Percentiles rank a stretch among this genome's conserved stretches.
These are phyloP conservation scores for Botrytis squamosa DNA, from an alignment of 2,329 filamentous ascomycete species.

Conservation along the genomic window DNA sequence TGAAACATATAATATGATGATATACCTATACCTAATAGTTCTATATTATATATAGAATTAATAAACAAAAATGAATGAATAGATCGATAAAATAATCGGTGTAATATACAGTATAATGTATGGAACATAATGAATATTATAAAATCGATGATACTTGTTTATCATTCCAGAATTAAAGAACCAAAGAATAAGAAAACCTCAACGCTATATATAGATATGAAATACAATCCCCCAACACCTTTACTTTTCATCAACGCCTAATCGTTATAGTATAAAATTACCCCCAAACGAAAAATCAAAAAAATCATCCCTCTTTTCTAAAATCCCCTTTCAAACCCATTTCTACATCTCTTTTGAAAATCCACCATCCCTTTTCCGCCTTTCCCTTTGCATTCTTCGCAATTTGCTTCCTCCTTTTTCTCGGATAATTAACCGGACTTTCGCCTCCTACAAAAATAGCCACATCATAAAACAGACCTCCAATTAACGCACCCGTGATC, in stretches of 20 bases:
- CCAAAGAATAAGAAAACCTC: not conserved
- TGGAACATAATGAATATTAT: not conserved
- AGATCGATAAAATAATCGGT: no score
- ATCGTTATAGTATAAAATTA: no score
- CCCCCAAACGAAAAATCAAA: not conserved
- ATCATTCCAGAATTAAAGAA: not conserved
- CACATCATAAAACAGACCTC: constrained; percentile 51
- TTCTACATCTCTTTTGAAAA: constrained; percentile 10
- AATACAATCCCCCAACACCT: not conserved
- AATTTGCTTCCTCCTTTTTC: constrained; percentile 35
- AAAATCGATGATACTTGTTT: not conserved
- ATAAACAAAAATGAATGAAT: not conserved
- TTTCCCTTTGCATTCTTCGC: constrained; percentile 46
- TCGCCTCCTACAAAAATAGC: constrained; percentile 52
- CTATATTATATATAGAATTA: no score
- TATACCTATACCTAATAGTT: no score
- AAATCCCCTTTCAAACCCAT: not conserved
- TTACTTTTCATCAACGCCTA: not conserved
- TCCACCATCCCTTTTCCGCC: constrained; percentile 40
- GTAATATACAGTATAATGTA: not conserved
- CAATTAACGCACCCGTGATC: constrained; percentile 43
- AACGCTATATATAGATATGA: not conserved
- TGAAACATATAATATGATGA: no score
- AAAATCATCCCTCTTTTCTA: not conserved
- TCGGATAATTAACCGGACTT: constrained; percentile 51